A percentile compares a stretch with the other conserved stretches of the same genome.
Conservation (phyloP, 345 rosid genomes). For the Gossypium sturtianum region DNA sequence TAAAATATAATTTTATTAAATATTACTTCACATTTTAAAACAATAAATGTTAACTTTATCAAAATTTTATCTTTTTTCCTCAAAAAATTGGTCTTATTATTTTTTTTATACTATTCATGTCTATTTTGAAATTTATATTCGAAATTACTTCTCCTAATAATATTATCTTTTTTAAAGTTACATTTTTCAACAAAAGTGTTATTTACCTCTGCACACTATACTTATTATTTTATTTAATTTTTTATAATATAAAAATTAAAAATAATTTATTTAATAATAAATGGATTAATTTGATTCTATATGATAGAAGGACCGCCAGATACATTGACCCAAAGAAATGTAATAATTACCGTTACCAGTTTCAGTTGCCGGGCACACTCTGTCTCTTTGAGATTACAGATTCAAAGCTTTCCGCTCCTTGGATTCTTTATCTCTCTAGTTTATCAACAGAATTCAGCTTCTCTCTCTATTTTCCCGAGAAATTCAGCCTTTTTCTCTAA, state of each 20-base stretch:
- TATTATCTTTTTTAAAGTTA: accelerated
- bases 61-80: too few species aligned
- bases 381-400: constrained; percentile 5
- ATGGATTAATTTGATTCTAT: too few species aligned
- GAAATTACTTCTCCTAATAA: accelerated
- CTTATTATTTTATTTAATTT: too few species aligned
- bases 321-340: background rate
- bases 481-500: background rate
- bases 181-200: too few species aligned
- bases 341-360: background rate
- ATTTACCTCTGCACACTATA: too few species aligned
- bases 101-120: accelerated
- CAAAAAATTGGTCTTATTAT: too few species aligned
- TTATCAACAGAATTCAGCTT: constrained; percentile 9
- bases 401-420: constrained; percentile 36
- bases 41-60: too few species aligned
- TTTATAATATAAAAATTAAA: background rate
- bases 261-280: background rate
- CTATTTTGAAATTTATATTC: too few species aligned
- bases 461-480: constrained; percentile 8
- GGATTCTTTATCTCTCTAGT: constrained; percentile 30
- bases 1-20: too few species aligned
- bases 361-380: background rate
- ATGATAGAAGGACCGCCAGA: too few species aligned
- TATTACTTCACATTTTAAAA: too few species aligned